Percentiles rank a stretch among this genome's conserved stretches.
Conservation (phyloP, 169 alveolate genomes). For the Cryptosporidium muris region DNA sequence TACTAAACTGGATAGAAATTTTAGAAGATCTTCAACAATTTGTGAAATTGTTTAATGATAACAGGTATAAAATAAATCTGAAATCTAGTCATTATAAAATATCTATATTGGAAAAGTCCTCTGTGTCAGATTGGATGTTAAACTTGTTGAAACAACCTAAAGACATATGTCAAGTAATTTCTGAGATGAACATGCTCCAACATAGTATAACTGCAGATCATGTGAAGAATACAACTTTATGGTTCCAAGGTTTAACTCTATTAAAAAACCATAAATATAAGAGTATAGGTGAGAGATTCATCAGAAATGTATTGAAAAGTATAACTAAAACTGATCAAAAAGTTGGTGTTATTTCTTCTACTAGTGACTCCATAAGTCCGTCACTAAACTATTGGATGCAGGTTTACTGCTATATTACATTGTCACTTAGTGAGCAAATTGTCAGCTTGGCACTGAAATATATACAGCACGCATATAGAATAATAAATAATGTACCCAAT, state of each 20-base stretch:
- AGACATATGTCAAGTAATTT: background rate
- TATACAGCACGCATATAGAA: no score
- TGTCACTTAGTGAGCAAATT: no score
- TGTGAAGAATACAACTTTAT: slow-evolving; percentile 4
- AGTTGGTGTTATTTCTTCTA: background rate
- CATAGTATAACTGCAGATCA: background rate
- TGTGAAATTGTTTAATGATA: background rate
- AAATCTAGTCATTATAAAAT: background rate
- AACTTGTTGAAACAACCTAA: background rate
- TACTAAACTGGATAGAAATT: slow-evolving; percentile 17
- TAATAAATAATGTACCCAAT: no score
- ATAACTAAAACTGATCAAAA: background rate
- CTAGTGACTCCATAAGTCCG: no score
- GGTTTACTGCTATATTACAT: no score
- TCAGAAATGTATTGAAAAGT: background rate
- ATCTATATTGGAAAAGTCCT: background rate
- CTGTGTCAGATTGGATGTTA: background rate
- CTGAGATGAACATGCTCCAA: slow-evolving; percentile 13
- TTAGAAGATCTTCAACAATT: slow-evolving; percentile 18
- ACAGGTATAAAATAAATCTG: background rate
- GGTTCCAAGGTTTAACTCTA: slow-evolving; percentile 14
- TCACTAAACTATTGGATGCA: no score
- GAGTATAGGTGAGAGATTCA: slow-evolving; percentile 4
- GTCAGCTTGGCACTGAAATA: no score
- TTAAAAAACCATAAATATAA: slow-evolving; percentile 11